phyloP scores from a whole-genome alignment of 495 filamentous ascomycete genomes.

The Neurospora hispaniola region DNA sequence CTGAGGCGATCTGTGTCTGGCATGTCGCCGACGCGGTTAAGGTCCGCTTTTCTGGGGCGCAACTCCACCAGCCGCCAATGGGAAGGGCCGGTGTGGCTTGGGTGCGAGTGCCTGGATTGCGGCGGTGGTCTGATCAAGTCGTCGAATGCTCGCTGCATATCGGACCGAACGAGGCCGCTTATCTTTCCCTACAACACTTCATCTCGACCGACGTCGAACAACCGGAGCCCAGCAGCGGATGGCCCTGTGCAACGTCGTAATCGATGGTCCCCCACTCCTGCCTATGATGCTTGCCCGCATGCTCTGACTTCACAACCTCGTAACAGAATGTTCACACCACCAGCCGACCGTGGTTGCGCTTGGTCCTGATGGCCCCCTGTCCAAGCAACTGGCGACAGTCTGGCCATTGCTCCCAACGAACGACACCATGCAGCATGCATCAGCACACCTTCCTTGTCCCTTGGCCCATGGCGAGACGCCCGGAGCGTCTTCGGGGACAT shows the following conservation, averaged over 20 bases:
- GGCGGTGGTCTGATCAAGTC: background rate
- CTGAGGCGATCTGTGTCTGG: background rate
- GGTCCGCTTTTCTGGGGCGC: background rate
- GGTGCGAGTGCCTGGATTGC: background rate
- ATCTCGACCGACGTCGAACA: background rate
- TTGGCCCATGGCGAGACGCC: background rate
- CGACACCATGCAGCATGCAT: background rate
- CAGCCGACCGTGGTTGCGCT: background rate
- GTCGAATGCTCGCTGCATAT: background rate
- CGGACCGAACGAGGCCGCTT: background rate
- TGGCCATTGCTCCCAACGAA: background rate
- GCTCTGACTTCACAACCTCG: background rate
- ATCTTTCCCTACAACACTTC: background rate
- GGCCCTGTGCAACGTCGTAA: background rate
- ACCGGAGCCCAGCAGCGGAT: background rate
- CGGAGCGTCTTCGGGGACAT: background rate
- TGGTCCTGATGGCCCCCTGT: background rate
- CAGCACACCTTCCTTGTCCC: background rate
- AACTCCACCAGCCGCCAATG: background rate
- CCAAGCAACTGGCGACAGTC: background rate
- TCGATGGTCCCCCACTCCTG: background rate
- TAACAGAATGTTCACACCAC: background rate
- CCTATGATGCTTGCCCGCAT: background rate
- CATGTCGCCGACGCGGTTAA: background rate
- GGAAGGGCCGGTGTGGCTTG: background rate